Evolutionary conservation across 495 filamentous ascomycete species (phyloP).

Genomic region (Trichoderma asperelloides): DNA sequence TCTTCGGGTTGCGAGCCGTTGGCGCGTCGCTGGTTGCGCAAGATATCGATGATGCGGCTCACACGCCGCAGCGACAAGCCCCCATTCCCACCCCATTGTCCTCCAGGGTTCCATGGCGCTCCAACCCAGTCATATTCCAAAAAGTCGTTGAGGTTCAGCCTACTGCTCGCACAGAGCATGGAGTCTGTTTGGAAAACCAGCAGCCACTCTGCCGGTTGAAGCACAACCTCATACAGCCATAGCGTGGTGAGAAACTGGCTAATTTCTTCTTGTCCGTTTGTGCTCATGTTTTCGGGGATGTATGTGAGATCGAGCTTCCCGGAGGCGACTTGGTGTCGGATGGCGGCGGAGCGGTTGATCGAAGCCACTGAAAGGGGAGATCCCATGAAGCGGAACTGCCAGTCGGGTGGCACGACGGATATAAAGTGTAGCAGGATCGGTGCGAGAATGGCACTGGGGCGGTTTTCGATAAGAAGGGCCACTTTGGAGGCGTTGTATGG

Average conservation of each 20-base stretch:
- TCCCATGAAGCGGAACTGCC: conserved; percentile 46
- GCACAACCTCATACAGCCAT: conserved; percentile 35
- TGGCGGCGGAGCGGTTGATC: conserved; percentile 29
- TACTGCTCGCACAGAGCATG: conserved; percentile 41
- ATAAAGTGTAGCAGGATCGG: conserved; percentile 44
- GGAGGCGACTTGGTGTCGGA: conserved; percentile 25
- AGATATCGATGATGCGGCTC: conserved; percentile 36
- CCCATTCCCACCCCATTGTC: conserved; percentile 39
- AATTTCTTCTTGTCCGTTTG: conserved; percentile 34
- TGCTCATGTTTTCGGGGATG: conserved; percentile 37
- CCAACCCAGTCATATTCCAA: conserved; percentile 45
- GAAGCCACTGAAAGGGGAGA: conserved; percentile 26
- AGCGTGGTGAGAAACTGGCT: conserved; percentile 35
- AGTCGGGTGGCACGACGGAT: conserved; percentile 42
- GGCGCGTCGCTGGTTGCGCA: conserved; percentile 30
- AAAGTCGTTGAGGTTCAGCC: conserved; percentile 35
- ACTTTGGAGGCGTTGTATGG: conserved; percentile 40
- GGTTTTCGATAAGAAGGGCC: conserved; percentile 42
- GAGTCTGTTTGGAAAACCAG: conserved; percentile 42
- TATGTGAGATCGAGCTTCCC: conserved; percentile 40
- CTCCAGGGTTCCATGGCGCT: conserved; percentile 37
- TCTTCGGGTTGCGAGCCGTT: conserved; percentile 36
- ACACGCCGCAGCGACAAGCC: conserved; percentile 40
- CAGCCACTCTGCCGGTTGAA: conserved; percentile 36
- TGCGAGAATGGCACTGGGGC: conserved; percentile 31